Evolutionary conservation across 139 green algal genomes (phyloP).

Genomic region (Spirogloea muscicola): DNA sequence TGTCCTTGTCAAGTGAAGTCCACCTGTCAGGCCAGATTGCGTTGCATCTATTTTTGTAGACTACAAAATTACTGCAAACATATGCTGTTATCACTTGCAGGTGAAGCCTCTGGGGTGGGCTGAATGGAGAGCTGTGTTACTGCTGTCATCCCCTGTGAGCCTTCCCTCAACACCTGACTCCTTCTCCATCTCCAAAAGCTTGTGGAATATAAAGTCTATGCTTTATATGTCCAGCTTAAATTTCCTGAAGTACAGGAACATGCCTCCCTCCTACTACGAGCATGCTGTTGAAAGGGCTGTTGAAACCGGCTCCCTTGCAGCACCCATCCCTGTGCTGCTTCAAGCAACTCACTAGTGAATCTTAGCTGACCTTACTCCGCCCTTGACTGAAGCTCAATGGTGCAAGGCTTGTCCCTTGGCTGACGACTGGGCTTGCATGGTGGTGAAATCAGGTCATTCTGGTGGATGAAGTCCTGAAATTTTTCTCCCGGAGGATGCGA

Average conservation of each 20-base stretch:
- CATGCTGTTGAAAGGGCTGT: too few relatives aligned
- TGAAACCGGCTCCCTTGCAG: not conserved
- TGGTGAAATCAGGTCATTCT: conserved; percentile 16
- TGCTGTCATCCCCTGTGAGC: conserved; percentile 37
- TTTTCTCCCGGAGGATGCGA: conserved; percentile 5
- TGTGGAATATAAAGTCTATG: not conserved
- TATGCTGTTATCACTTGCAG: too few relatives aligned
- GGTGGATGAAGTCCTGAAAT: conserved; percentile 11
- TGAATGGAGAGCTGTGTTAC: conserved; percentile 72
- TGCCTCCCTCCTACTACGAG: not conserved
- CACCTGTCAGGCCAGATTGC: not conserved
- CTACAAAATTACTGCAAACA: too few relatives aligned
- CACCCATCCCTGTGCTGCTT: not conserved
- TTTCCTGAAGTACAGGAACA: not conserved
- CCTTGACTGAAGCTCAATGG: not conserved
- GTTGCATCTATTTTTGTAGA: too few relatives aligned
- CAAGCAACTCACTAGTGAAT: too few relatives aligned
- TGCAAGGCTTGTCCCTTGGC: not conserved
- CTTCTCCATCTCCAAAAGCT: not conserved
- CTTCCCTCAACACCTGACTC: not conserved
- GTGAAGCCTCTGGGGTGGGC: conserved; percentile 77
- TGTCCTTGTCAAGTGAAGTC: not conserved
- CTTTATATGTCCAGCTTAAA: not conserved
- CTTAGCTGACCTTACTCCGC: not conserved
- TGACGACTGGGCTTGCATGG: not conserved